Base-by-base conservation (phyloP, 257 asterid genomes). In the Linaria vulgaris region DNA sequence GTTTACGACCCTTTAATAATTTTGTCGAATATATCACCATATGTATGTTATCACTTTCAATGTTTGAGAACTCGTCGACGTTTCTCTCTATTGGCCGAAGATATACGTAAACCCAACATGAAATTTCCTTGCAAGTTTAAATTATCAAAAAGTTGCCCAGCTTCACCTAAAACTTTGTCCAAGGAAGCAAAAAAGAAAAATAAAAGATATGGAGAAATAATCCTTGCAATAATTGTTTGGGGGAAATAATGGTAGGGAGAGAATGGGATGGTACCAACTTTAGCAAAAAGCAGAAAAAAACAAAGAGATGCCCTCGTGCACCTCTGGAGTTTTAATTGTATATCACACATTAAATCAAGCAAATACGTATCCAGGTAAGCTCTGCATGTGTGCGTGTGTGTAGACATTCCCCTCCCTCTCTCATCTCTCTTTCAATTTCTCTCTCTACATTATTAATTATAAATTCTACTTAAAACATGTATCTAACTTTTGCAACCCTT, bases 231-330 rank as follows among this genome's bases (percentile, higher is more conserved):
- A 75, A 81, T 78, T 78, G 20, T 6, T 34, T 34, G 5, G 41
- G n/a, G 41, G 41, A 25, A 62, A 81, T 79, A 72, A 71, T 76
- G 65, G 77, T 46, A 43, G 78, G 69, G 77, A 59, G 81, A 56
- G 74, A 46, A 30, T 9, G 34, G 63, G 67, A 62, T 61, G 74
- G 79, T 61, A 69, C 64, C 85, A 82, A 72, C 70, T 72, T 62
- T 55, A 67, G 74, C 56, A 56, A 73, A 77, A 72, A 71, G 82
- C 79, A 76, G 72, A 84, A 77, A 70, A 78, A 53, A 74, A 80
- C 94, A 80, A 89, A 86, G 79, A 83, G 77, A 82, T 87, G 87
- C 80, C 88, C 95, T 82, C 87, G 92, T 82, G 96, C 82, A 77
- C 72, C 80, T 84, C 90, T 80, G 84, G 81, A 64, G 41, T 63